Evolutionary conservation across 2,329 filamentous ascomycete genomes (phyloP).

Genomic region (Passalora sequoiae): DNA sequence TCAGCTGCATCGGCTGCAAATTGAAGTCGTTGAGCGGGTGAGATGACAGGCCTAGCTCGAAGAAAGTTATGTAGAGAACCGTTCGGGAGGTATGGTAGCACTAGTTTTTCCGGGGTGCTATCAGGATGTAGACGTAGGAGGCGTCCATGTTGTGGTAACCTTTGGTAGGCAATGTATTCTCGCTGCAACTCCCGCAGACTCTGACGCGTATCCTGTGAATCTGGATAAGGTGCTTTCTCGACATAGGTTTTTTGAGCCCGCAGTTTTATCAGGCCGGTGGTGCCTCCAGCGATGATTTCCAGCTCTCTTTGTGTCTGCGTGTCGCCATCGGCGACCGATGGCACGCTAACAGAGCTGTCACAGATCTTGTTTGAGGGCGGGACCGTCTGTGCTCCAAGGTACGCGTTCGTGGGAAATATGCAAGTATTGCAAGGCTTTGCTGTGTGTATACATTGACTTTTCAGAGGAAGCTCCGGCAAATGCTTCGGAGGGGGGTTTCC

Average conservation of each 20-base stretch:
- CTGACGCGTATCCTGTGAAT: conserved; percentile 1
- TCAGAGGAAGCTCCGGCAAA: no score
- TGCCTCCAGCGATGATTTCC: conserved; percentile 2
- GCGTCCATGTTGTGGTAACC: conserved; percentile 7
- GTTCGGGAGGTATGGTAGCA: conserved; percentile 10
- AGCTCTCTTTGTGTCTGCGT: neutral
- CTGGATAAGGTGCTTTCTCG: conserved; percentile 6
- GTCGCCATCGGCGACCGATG: neutral
- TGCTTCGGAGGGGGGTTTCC: no score
- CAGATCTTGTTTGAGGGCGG: no score
- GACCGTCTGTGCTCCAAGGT: no score
- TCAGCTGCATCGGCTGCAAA: conserved; percentile 9
- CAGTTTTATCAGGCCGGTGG: conserved; percentile 5
- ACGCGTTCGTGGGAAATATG: no score
- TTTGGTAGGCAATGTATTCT: conserved; percentile 9
- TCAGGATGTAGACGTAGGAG: conserved; percentile 9
- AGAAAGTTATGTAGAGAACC: conserved; percentile 8
- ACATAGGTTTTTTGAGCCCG: neutral
- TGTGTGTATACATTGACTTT: no score
- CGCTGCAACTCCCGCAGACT: conserved; percentile 7
- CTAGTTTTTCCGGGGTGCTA: conserved; percentile 9
- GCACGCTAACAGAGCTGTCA: no score
- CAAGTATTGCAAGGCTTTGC: no score
- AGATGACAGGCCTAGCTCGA: conserved; percentile 3
- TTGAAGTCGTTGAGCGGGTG: conserved; percentile 2